Percentiles rank a stretch among this genome's conserved stretches.
These are phyloP conservation scores for Neofusicoccum sp. DNA, from an alignment of 2,329 filamentous ascomycete species.

Conservation along the genomic window DNA sequence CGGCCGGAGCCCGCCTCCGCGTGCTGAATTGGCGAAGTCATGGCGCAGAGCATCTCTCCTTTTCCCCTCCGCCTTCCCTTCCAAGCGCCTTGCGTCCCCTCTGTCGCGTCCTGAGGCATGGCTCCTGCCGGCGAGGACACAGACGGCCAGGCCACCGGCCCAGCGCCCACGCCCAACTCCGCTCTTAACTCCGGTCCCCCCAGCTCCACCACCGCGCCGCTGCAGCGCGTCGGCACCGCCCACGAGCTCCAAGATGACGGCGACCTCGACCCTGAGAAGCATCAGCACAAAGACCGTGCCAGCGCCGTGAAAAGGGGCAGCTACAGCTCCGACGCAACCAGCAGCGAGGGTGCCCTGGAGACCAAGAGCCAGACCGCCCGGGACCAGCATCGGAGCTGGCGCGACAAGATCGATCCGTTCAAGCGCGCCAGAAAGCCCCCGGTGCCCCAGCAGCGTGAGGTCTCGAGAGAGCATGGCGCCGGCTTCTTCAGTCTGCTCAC, in stretches of 20 bases:
- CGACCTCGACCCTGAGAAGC: constrained; percentile 11
- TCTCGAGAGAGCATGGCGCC: constrained; percentile 70
- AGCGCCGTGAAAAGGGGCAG: constrained; percentile 23
- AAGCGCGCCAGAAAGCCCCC: constrained; percentile 53
- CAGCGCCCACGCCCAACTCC: constrained; percentile 32
- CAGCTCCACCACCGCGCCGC: constrained; percentile 36
- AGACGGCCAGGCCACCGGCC: constrained; percentile 36
- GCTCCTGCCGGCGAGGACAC: constrained; percentile 34
- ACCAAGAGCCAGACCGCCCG: constrained; percentile 7
- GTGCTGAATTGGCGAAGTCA: background rate
- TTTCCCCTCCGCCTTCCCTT: background rate
- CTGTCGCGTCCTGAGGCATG: constrained; percentile 19
- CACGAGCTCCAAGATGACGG: constrained; percentile 32
- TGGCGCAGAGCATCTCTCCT: background rate
- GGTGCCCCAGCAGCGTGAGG: constrained; percentile 51
- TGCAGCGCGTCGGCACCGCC: constrained; percentile 35
- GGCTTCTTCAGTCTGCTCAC: constrained; percentile 71
- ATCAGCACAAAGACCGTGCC: constrained; percentile 22
- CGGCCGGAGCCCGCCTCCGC: background rate
- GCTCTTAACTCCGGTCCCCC: constrained; percentile 38
- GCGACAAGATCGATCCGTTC: constrained; percentile 53
- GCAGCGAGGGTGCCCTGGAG: constrained; percentile 29
- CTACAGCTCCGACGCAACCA: constrained; percentile 28
- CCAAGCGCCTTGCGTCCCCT: background rate
- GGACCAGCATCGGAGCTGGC: constrained; percentile 46